Conservation (phyloP, 192 early-diverging fungal genomes). For the Dissophora globulifera region DNA sequence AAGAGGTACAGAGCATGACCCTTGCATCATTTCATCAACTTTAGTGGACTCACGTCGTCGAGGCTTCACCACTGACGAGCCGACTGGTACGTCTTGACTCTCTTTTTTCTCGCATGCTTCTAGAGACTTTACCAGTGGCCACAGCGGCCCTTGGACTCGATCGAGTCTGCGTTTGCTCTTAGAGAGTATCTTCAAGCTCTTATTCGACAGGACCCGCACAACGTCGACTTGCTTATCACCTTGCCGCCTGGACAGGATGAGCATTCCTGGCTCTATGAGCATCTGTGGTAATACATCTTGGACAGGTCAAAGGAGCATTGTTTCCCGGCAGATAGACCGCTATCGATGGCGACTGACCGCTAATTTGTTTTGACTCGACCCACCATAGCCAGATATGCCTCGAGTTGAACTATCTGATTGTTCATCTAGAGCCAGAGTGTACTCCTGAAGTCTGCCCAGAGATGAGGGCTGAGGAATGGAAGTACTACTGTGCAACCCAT, state of each 20-base stretch:
- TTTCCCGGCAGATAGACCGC: too few relatives aligned
- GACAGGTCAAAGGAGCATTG: too few relatives aligned
- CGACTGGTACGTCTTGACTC: background rate
- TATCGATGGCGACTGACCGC: too few relatives aligned
- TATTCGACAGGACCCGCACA: conserved; percentile 71
- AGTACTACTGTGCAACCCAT: conserved; percentile 95
- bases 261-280: conserved; percentile 89
- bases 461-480: conserved; percentile 93
- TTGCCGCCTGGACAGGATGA: conserved; percentile 71
- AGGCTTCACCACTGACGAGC: too few relatives aligned
- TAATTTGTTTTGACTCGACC: too few relatives aligned
- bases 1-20: conserved; percentile 19
- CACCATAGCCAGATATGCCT: conserved; percentile 79
- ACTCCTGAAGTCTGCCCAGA: conserved; percentile 81
- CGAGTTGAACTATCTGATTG: conserved; percentile 83
- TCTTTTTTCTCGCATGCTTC: background rate
- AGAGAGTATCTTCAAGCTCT: conserved; percentile 85
- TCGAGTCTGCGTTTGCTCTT: conserved; percentile 76
- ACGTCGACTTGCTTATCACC: conserved; percentile 68
- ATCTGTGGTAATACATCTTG: conserved; percentile 87
- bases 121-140: conserved; percentile 63
- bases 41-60: too few relatives aligned
- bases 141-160: conserved; percentile 63
- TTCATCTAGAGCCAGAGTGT: conserved; percentile 79
- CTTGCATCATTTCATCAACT: background rate